phyloP scores from a whole-genome alignment of 2,329 filamentous ascomycete species.

The Teratosphaeria pseudoeucalypti region DNA sequence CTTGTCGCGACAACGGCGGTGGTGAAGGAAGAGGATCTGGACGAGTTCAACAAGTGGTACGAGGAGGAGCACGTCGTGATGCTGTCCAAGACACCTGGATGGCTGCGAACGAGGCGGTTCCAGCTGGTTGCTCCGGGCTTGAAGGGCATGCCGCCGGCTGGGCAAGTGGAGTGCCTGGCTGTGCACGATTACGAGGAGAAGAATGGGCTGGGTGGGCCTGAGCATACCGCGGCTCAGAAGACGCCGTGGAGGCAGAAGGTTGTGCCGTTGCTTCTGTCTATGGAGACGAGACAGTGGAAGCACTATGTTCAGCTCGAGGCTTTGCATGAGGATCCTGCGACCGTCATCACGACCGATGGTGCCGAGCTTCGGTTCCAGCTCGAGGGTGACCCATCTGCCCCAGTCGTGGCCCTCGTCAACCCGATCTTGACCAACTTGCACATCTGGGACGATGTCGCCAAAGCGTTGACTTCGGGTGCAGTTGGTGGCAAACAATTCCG shows the following conservation, averaged over 20 bases:
- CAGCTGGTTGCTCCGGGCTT: constrained; percentile 55
- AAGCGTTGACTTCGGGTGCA: constrained; percentile 44
- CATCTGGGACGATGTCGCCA: constrained; percentile 72
- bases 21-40: constrained; percentile 45
- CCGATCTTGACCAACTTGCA: constrained; percentile 65
- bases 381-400: constrained; percentile 61
- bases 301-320: constrained; percentile 71
- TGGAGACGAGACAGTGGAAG: constrained; percentile 50
- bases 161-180: constrained; percentile 49
- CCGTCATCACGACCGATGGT: constrained; percentile 57
- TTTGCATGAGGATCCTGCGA: constrained; percentile 52
- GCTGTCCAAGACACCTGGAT: constrained; percentile 65
- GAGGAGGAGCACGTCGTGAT: constrained; percentile 62
- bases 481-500: constrained; percentile 53
- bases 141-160: constrained; percentile 29
- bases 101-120: constrained; percentile 63
- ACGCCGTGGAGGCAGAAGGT: constrained; percentile 54
- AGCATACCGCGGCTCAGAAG: constrained; percentile 51
- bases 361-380: constrained; percentile 62
- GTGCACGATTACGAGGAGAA: constrained; percentile 62
- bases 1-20: constrained; percentile 15
- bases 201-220: constrained; percentile 57
- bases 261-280: constrained; percentile 47
- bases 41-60: constrained; percentile 59
- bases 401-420: constrained; percentile 66